These are phyloP conservation scores for Candida multigemmis DNA, from an alignment of 805 yeast species.

Conservation along the genomic window DNA sequence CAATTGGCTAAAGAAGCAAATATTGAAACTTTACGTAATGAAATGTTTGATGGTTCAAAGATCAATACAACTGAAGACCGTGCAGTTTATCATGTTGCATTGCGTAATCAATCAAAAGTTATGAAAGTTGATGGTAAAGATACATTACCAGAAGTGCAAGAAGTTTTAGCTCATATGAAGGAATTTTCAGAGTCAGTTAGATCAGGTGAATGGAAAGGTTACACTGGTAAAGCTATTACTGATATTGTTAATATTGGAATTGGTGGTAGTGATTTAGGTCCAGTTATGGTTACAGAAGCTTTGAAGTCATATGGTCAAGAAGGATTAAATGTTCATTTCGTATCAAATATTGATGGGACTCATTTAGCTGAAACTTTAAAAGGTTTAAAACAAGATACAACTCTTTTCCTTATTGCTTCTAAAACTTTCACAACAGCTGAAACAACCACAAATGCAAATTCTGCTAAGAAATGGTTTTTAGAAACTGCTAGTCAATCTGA, in stretches of 20 bases:
- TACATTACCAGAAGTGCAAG: slow-evolving; percentile 86
- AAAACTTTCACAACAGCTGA: slow-evolving; percentile 99
- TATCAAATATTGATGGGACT: slow-evolving; percentile 97
- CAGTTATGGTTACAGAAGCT: slow-evolving; percentile 99
- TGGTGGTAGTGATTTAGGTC: slow-evolving; percentile 98
- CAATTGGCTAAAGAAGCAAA: slow-evolving; percentile 85
- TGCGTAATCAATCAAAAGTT: slow-evolving; percentile 84
- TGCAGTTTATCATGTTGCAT: slow-evolving; percentile 95
- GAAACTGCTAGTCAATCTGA: slow-evolving; percentile 52
- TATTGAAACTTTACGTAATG: slow-evolving; percentile 80
- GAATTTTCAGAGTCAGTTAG: slow-evolving; percentile 87
- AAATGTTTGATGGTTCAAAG: slow-evolving; percentile 85
- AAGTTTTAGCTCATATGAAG: slow-evolving; percentile 91
- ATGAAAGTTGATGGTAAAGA: slow-evolving; percentile 86
- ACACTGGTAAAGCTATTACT: slow-evolving; percentile 88
- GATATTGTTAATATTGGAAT: slow-evolving; percentile 97
- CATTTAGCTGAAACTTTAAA: slow-evolving; percentile 89
- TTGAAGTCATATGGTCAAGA: slow-evolving; percentile 79
- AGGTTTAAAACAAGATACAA: slow-evolving; percentile 76
- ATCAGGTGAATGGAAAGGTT: slow-evolving; percentile 94
- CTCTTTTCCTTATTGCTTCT: slow-evolving; percentile 86
- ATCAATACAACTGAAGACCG: slow-evolving; percentile 94
- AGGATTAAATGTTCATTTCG: slow-evolving; percentile 77
- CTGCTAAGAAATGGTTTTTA: slow-evolving; percentile 94
- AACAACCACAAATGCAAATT: slow-evolving; percentile 91